phyloP scores from a whole-genome alignment of 2,329 filamentous ascomycete genomes.

The Hymenotorrendiella dingleyae region DNA sequence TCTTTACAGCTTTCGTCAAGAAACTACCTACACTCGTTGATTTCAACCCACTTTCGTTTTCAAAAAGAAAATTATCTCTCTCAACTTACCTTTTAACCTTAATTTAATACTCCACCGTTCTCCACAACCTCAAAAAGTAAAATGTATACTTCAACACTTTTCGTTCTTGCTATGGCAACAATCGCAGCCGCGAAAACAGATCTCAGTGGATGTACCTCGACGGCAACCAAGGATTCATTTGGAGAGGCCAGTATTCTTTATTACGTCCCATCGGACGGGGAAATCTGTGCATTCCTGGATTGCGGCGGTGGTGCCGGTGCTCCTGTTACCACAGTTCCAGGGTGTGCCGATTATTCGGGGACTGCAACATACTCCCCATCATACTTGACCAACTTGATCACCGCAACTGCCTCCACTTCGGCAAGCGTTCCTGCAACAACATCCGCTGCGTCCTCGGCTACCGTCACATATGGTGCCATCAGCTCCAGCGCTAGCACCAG shows the following conservation, averaged over 20 bases:
- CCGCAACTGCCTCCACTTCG: slow-evolving; percentile 5
- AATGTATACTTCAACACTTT: slow-evolving; percentile 13
- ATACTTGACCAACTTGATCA: slow-evolving; percentile 2
- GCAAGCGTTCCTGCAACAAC: not conserved
- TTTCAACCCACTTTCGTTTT: too few species aligned
- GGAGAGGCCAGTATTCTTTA: slow-evolving; percentile 5
- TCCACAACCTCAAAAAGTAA: too few species aligned
- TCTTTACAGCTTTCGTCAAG: too few species aligned
- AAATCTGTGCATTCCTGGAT: slow-evolving; percentile 18
- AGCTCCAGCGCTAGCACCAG: not conserved
- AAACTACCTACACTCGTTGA: too few species aligned
- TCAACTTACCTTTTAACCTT: too few species aligned
- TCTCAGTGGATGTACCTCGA: slow-evolving; percentile 2
- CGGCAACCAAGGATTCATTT: slow-evolving; percentile 1
- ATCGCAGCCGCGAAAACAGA: slow-evolving; percentile 13
- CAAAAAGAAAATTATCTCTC: too few species aligned
- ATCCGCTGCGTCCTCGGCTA: not conserved
- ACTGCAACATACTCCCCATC: slow-evolving; percentile 19
- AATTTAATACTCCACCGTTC: too few species aligned
- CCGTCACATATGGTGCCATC: not conserved
- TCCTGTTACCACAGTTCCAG: slow-evolving; percentile 17
- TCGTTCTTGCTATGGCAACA: slow-evolving; percentile 12
- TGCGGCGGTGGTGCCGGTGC: slow-evolving; percentile 19
- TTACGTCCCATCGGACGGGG: slow-evolving; percentile 15
- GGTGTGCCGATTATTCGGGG: slow-evolving; percentile 17